Evolutionary conservation across 257 asterid species (phyloP), one percentile per base, ranked within the genome.

Genomic region (Thymus mandschuricus): DNA sequence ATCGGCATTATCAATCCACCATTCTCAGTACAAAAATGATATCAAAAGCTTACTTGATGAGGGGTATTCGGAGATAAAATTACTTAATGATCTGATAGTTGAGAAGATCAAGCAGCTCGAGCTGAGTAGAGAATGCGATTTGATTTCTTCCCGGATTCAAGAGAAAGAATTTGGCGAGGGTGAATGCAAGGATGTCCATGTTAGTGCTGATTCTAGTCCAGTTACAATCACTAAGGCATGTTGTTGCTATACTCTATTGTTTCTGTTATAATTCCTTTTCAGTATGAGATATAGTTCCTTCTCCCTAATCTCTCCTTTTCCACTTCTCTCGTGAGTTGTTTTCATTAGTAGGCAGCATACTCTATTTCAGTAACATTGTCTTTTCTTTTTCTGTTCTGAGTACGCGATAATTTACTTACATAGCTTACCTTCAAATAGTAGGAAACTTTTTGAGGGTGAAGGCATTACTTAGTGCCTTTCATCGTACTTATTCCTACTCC

Each of bases 121-220:
- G 55, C 46, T 69, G 43, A 74, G 78, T 60, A 49, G 76, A 66
- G 89, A 77, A 75, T 76, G 75, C 71, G 69, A 72, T 73, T 57
- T 60, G 63, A 60, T 72, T 63, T 78, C 87, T 71, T 73, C 82
- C 69, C 66, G 31, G 59, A 66, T 64, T 49, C 79, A 81, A 73
- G 86, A 83, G 56, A 63, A 60, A 58, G 88, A 83, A 73, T 65
- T 81, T 12, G 68, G 54, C 35, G 89, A 85, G 69, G 81, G 75
- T 72, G 95, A 88, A 82, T 86, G 89, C 81, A 84, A 78, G 78
- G 97, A 91, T 79, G 99, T 90, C 57, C 97, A 81, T 74, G 68
- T 86, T 61, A 88, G 76, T 81, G 77, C 80, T 74, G 92, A 83
- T 80, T 60, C 80, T 43, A 74, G 52, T 54, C 75, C 80, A 41